Conservation (phyloP, 352 stramenopile species). For the Phytophthora hybrid region DNA sequence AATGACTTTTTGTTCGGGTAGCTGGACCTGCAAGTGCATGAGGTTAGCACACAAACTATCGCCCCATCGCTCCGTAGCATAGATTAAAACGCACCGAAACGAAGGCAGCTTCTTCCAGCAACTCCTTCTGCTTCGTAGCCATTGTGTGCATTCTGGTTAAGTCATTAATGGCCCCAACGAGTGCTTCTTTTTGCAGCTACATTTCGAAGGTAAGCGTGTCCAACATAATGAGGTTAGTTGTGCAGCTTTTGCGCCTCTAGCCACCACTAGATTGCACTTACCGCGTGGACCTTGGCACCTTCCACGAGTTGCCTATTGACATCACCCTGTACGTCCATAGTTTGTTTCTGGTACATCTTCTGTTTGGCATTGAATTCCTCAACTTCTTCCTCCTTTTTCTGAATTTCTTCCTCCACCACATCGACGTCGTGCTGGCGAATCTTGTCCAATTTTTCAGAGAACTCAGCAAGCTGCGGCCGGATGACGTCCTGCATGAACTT, state of each 20-base stretch:
- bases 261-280: constrained; percentile 29
- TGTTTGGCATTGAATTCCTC: constrained; percentile 69
- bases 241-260: not conserved
- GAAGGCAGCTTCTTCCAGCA: constrained; percentile 83
- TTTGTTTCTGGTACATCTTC: constrained; percentile 64
- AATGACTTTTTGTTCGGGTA: constrained; percentile 83
- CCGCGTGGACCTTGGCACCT: constrained; percentile 68
- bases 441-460: constrained; percentile 66
- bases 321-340: constrained; percentile 61
- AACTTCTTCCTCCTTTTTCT: constrained; percentile 62
- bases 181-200: constrained; percentile 76
- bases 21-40: constrained; percentile 55
- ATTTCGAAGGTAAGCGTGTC: not conserved
- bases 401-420: constrained; percentile 59
- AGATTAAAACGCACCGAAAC: constrained; percentile 67
- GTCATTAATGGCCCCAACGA: constrained; percentile 74
- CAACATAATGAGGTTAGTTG: not conserved
- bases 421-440: constrained; percentile 68
- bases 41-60: not conserved
- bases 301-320: constrained; percentile 75
- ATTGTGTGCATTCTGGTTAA: constrained; percentile 73
- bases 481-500: constrained; percentile 73
- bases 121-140: constrained; percentile 69
- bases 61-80: not conserved
- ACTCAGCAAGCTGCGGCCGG: constrained; percentile 56